These are phyloP conservation scores for Ormosia emarginata DNA, from an alignment of 306 rosid genomes.

Conservation along the genomic window DNA sequence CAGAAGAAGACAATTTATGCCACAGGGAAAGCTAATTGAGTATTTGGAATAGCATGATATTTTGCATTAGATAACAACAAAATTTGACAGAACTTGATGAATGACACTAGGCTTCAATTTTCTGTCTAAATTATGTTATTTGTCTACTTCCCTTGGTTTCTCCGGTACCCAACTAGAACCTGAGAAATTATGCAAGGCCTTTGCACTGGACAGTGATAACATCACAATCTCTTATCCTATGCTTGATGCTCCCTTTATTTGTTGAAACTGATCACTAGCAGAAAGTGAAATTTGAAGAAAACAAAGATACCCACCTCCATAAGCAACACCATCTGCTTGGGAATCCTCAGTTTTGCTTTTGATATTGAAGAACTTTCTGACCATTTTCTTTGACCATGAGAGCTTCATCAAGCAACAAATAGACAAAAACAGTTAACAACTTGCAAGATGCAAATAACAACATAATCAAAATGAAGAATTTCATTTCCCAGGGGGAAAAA, in stretches of 20 bases:
- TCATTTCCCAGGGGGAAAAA: constrained; percentile 4
- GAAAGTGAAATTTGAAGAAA: constrained; percentile 14
- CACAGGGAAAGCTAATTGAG: constrained; percentile 1
- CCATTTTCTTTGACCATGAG: constrained; percentile 99
- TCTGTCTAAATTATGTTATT: not conserved
- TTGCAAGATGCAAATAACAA: constrained; percentile 16
- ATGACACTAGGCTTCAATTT: constrained; percentile 11
- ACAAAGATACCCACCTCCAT: constrained; percentile 60
- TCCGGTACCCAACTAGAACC: constrained; percentile 2
- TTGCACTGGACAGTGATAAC: not conserved
- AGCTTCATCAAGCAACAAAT: constrained; percentile 63
- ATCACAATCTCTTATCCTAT: not conserved
- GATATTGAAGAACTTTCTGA: constrained; percentile 93
- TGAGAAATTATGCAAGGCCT: not conserved
- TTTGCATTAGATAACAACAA: not conserved
- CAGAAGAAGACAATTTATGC: not conserved
- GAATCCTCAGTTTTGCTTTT: constrained; percentile 81
- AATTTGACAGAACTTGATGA: constrained; percentile 25
- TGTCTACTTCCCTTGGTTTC: not conserved
- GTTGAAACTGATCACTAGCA: constrained; percentile 14
- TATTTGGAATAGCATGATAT: not conserved
- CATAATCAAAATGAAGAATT: constrained; percentile 17
- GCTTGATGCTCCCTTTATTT: constrained; percentile 7
- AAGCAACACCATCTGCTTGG: constrained; percentile 62
- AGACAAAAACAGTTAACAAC: constrained; percentile 46